phyloP scores from a whole-genome alignment of 108 stramenopile genomes.

The Discostella stelligeroides region DNA sequence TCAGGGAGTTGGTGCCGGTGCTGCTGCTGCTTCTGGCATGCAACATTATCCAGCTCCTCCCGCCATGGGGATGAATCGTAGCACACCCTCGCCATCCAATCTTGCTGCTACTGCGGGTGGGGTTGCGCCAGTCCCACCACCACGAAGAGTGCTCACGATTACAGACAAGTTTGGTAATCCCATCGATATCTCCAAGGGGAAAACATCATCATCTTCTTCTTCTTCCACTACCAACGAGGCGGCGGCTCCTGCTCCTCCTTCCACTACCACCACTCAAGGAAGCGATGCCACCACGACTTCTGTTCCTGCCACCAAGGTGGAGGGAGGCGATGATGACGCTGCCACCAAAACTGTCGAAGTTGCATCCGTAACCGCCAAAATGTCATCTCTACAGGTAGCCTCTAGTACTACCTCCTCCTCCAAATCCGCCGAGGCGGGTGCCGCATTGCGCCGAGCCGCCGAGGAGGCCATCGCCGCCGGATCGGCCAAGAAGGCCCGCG shows the following conservation, averaged over 20 bases:
- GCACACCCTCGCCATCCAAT: background rate
- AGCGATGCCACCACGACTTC: slow-evolving; percentile 1
- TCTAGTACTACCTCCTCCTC: slow-evolving; percentile 21
- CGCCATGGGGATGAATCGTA: slow-evolving; percentile 3
- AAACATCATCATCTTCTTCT: slow-evolving; percentile 14
- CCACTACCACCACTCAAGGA: background rate
- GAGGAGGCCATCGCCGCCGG: slow-evolving; percentile 62
- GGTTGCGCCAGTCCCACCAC: background rate
- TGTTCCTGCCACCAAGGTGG: too few species aligned
- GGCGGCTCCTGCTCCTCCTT: background rate
- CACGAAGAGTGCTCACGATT: slow-evolving; percentile 27
- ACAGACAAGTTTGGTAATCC: slow-evolving; percentile 71
- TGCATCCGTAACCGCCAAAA: slow-evolving; percentile 17
- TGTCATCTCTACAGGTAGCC: slow-evolving; percentile 29
- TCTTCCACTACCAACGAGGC: background rate
- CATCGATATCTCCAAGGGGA: slow-evolving; percentile 50
- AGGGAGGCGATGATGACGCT: background rate
- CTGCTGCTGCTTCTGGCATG: too few species aligned
- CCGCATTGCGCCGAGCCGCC: slow-evolving; percentile 66
- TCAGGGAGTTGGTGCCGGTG: slow-evolving; percentile 1
- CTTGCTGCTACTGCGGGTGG: slow-evolving; percentile 3
- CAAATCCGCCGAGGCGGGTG: slow-evolving; percentile 54
- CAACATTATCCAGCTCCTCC: slow-evolving; percentile 5
- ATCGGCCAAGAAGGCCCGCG: slow-evolving; percentile 38
- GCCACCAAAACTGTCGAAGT: slow-evolving; percentile 16